phyloP scores from a whole-genome alignment of 2,329 filamentous ascomycete genomes.

The Aspergillus sp. region DNA sequence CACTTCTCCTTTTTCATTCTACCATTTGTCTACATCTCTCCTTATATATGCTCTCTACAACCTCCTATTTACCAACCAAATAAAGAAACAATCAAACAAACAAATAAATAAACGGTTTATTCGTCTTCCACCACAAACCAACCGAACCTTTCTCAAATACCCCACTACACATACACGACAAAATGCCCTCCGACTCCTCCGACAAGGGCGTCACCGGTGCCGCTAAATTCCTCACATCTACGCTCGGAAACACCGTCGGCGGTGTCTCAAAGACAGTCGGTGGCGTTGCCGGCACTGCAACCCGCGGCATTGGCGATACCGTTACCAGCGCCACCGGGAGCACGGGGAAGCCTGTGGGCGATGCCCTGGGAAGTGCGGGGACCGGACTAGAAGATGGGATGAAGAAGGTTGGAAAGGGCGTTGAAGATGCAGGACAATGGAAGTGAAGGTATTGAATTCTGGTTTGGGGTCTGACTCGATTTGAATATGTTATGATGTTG shows the following conservation, averaged over 20 bases:
- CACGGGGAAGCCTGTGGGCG: slow-evolving; percentile 55
- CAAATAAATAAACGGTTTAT: background rate
- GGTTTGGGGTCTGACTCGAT: background rate
- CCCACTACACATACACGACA: background rate
- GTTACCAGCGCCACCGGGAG: slow-evolving; percentile 55
- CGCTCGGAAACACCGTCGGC: slow-evolving; percentile 56
- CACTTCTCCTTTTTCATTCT: background rate
- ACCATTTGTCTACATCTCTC: background rate
- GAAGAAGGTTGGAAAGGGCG: slow-evolving; percentile 52
- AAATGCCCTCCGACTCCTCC: slow-evolving; percentile 13
- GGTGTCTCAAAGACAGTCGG: slow-evolving; percentile 55
- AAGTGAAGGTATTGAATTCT: slow-evolving; percentile 13
- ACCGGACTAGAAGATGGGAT: slow-evolving; percentile 55
- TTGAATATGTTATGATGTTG: background rate
- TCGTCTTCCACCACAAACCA: no score
- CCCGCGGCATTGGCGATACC: slow-evolving; percentile 59
- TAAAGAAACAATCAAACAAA: background rate
- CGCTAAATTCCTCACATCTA: slow-evolving; percentile 56
- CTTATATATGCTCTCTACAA: background rate
- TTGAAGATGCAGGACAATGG: slow-evolving; percentile 61
- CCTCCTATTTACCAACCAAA: background rate
- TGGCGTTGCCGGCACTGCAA: slow-evolving; percentile 56
- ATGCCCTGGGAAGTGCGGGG: slow-evolving; percentile 55
- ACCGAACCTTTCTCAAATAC: background rate
- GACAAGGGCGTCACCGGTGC: slow-evolving; percentile 49